These are phyloP conservation scores for Leccinum obscurum DNA, from an alignment of 768 basidiomycete species.

Conservation along the genomic window DNA sequence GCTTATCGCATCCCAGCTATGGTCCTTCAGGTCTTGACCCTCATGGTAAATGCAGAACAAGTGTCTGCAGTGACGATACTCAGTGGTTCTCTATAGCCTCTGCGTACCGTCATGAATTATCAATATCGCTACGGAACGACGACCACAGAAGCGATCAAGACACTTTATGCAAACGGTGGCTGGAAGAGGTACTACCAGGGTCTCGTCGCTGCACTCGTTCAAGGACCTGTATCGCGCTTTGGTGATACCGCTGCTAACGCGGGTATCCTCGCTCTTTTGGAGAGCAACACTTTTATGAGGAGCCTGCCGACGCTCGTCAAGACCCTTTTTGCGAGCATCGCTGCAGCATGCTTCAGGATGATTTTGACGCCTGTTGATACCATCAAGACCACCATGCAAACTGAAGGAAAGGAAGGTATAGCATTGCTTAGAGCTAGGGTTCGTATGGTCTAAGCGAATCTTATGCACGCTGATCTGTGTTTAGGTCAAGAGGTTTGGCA, in stretches of 20 bases:
- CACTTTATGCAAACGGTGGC: constrained; percentile 77
- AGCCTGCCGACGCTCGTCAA: constrained; percentile 64
- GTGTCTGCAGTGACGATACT: not conserved
- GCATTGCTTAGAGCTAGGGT: constrained; percentile 67
- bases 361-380: constrained; percentile 92
- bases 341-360: constrained; percentile 87
- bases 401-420: constrained; percentile 75
- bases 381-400: constrained; percentile 93
- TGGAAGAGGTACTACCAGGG: constrained; percentile 88
- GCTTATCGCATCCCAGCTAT: constrained; percentile 55
- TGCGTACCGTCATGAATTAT: constrained; percentile 99
- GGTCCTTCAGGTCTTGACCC: constrained; percentile 87
- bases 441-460: not conserved
- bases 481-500: constrained; percentile 72
- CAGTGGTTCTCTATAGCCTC: constrained; percentile 48
- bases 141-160: constrained; percentile 60
- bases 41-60: constrained; percentile 54
- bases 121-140: constrained; percentile 89
- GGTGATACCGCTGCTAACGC: constrained; percentile 96
- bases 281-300: constrained; percentile 71
- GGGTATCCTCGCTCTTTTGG: constrained; percentile 83
- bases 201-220: constrained; percentile 79
- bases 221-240: constrained; percentile 83
- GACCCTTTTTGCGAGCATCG: constrained; percentile 75
- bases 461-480: not conserved